Evolutionary conservation across 306 rosid species (phyloP).

Genomic region (Quercus cerris): DNA sequence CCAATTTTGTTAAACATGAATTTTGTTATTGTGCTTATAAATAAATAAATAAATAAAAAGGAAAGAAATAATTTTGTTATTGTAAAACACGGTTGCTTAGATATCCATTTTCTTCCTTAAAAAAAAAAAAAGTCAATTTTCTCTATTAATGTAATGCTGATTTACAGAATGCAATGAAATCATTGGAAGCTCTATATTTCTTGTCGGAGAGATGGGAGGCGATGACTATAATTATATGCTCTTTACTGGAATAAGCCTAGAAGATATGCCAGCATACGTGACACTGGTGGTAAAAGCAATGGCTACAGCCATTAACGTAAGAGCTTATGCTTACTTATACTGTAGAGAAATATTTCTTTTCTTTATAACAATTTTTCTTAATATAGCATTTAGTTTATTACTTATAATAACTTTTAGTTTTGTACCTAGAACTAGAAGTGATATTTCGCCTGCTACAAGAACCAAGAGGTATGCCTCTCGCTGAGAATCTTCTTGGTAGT

Average conservation of each 20-base stretch:
- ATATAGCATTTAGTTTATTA: not conserved
- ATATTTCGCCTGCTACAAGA: too few species aligned
- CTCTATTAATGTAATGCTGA: not conserved
- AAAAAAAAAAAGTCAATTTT: too few species aligned
- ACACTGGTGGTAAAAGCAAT: constrained; percentile 35
- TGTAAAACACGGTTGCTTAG: too few species aligned
- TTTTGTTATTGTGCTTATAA: too few species aligned
- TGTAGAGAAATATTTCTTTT: not conserved
- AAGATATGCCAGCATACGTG: constrained; percentile 32
- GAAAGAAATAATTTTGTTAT: accelerated
- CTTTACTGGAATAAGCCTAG: not conserved
- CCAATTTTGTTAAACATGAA: too few species aligned
- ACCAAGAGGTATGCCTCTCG: too few species aligned
- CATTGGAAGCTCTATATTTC: constrained; percentile 37
- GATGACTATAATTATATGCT: constrained; percentile 48
- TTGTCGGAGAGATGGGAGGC: constrained; percentile 66
- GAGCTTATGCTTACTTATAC: not conserved
- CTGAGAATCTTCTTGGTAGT: too few species aligned
- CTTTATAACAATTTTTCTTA: not conserved
- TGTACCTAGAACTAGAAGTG: too few species aligned
- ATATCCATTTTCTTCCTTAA: not conserved
- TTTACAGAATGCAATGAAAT: constrained; percentile 40
- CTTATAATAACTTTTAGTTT: too few species aligned
- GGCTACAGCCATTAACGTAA: constrained; percentile 32
- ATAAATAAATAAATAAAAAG: too few species aligned